Evolutionary conservation across 805 yeast species (phyloP).

Genomic region (Monosporozyma servazzii): DNA sequence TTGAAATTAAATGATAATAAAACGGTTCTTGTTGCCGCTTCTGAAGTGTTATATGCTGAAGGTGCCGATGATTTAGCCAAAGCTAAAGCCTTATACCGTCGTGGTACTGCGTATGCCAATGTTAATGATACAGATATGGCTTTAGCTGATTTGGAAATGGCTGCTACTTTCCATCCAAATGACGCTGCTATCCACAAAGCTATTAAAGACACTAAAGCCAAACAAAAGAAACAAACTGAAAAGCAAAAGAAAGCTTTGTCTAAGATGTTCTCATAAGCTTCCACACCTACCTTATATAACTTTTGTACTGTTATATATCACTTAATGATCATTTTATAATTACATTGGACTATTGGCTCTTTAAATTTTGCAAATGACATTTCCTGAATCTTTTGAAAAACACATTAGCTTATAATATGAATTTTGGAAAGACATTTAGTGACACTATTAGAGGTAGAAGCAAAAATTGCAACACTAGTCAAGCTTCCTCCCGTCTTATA

Average conservation of each 20-base stretch:
- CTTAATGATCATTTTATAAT: background rate
- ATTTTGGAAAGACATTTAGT: too few relatives aligned
- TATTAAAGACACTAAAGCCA: conserved; percentile 46
- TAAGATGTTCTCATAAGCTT: conserved; percentile 43
- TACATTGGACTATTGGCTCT: too few relatives aligned
- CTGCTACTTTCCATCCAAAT: conserved; percentile 52
- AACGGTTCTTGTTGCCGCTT: conserved; percentile 49
- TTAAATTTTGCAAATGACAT: too few relatives aligned
- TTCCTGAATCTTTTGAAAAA: too few relatives aligned
- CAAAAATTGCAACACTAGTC: too few relatives aligned
- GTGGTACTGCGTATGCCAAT: conserved; percentile 63
- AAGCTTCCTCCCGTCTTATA: background rate
- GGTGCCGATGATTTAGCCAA: conserved; percentile 52
- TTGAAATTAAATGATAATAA: conserved; percentile 50
- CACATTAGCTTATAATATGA: too few relatives aligned
- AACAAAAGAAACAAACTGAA: conserved; percentile 45
- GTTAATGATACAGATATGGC: conserved; percentile 67
- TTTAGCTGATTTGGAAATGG: conserved; percentile 52
- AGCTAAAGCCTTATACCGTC: conserved; percentile 81
- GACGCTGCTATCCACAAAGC: conserved; percentile 68
- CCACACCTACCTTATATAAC: background rate
- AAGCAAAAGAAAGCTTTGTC: conserved; percentile 68
- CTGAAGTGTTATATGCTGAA: conserved; percentile 56
- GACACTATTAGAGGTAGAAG: too few relatives aligned
- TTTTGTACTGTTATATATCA: background rate